phyloP scores from a whole-genome alignment of 768 basidiomycete genomes.

The Pseudohyphozyma bogoriensis region DNA sequence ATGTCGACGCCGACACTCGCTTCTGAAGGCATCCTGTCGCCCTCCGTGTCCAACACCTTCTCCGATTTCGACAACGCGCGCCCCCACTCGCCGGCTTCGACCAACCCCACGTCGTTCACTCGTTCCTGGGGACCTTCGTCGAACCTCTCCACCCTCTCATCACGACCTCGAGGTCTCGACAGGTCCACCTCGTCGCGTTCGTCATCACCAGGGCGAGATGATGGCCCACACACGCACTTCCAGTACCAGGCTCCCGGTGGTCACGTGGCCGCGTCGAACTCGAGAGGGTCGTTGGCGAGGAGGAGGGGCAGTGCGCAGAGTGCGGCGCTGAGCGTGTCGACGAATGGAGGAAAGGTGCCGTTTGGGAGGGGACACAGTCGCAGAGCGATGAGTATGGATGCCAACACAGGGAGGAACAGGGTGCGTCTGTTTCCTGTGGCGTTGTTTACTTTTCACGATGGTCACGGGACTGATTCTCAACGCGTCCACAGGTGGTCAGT shows the following conservation, averaged over 20 bases:
- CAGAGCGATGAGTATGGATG: constrained; percentile 24
- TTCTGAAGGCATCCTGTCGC: constrained; percentile 7
- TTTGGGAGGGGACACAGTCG: constrained; percentile 8
- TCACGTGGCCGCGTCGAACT: background rate
- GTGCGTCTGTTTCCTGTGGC: background rate
- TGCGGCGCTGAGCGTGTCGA: background rate
- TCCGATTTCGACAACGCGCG: constrained; percentile 9
- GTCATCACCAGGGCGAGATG: background rate
- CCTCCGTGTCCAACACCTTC: background rate
- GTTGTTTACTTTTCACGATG: no score
- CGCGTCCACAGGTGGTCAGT: no score
- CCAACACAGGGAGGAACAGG: background rate
- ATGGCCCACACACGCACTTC: background rate
- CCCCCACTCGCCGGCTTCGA: constrained; percentile 4
- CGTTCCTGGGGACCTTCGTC: background rate
- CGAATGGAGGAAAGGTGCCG: background rate
- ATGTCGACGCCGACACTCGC: background rate
- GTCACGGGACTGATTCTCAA: no score
- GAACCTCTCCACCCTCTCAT: background rate
- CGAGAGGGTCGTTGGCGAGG: background rate
- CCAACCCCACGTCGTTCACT: background rate
- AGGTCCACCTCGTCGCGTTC: background rate
- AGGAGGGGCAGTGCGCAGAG: background rate
- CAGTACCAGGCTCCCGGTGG: background rate
- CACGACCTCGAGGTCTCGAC: constrained; percentile 7